A percentile compares a stretch with the other conserved stretches of the same genome.
Conservation (phyloP, 2,329 filamentous ascomycete species). For the Beauveria sp. region DNA sequence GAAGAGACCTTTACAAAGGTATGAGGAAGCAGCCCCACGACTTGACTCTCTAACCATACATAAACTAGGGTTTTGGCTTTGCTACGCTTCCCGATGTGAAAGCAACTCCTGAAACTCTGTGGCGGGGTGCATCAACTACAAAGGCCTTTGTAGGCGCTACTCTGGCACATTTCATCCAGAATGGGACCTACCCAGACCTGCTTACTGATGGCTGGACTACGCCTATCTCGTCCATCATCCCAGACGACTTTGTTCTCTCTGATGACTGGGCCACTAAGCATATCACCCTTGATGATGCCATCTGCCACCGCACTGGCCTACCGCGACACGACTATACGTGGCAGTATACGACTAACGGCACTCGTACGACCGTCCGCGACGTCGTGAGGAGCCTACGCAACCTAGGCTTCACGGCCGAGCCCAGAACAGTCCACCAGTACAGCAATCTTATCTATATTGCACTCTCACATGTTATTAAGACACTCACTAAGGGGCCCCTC, state of each 20-base stretch:
- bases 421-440: constrained; percentile 35
- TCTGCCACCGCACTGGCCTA: constrained; percentile 41
- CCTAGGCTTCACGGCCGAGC: constrained; percentile 31
- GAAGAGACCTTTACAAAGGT: constrained; percentile 33
- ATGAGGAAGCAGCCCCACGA: neutral
- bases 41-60: neutral
- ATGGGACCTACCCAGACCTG: constrained; percentile 17
- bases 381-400: constrained; percentile 31
- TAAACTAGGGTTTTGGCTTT: neutral
- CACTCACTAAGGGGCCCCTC: constrained; percentile 23
- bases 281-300: constrained; percentile 40
- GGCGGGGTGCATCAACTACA: constrained; percentile 41
- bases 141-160: constrained; percentile 43
- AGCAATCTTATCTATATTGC: constrained; percentile 38
- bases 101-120: constrained; percentile 36
- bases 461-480: constrained; percentile 32
- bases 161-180: constrained; percentile 37
- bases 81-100: constrained; percentile 25
- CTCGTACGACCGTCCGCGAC: constrained; percentile 13
- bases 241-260: constrained; percentile 37
- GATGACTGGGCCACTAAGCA: constrained; percentile 32
- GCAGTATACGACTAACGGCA: constrained; percentile 18
- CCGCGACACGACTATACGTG: constrained; percentile 30
- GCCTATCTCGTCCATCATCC: constrained; percentile 32
- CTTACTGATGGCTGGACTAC: constrained; percentile 32